These are phyloP conservation scores for Kazachstania sp. DNA, from an alignment of 1,139 yeast genomes.

Conservation along the genomic window DNA sequence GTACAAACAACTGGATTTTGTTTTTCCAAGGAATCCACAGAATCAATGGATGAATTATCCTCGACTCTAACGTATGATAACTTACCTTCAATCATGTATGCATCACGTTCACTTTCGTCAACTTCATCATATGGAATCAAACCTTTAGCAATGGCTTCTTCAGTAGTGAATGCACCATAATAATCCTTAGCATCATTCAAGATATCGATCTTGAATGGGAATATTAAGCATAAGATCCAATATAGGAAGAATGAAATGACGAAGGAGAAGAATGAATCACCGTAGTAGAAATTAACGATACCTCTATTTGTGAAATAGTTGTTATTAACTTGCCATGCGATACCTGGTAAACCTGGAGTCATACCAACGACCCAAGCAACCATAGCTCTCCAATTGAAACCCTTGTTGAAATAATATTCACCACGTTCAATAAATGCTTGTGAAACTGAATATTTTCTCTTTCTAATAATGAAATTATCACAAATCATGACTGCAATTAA, in stretches of 20 bases:
- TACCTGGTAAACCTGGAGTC: conserved; percentile 40
- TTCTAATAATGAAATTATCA: conserved; percentile 36
- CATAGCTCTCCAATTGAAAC: conserved; percentile 39
- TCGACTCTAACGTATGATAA: background rate
- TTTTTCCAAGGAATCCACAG: background rate
- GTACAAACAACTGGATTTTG: background rate
- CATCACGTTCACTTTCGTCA: conserved; percentile 22
- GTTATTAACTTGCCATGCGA: conserved; percentile 32
- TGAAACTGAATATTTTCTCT: conserved; percentile 32
- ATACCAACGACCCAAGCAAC: conserved; percentile 36
- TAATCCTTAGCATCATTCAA: conserved; percentile 34
- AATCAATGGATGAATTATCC: background rate
- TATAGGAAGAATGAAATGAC: conserved; percentile 35
- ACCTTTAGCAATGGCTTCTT: conserved; percentile 31
- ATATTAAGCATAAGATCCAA: conserved; percentile 32
- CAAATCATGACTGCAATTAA: conserved; percentile 37
- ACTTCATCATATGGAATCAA: conserved; percentile 29
- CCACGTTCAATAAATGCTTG: conserved; percentile 34
- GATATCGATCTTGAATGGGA: conserved; percentile 34
- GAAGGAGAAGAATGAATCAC: conserved; percentile 37
- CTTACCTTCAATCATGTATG: conserved; percentile 5
- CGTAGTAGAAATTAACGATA: conserved; percentile 36
- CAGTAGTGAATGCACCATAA: conserved; percentile 35
- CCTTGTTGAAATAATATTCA: conserved; percentile 34
- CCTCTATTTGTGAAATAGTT: conserved; percentile 30